Conservation (phyloP, 1,284 basidiomycete genomes). For the Porogramme epimiltina region DNA sequence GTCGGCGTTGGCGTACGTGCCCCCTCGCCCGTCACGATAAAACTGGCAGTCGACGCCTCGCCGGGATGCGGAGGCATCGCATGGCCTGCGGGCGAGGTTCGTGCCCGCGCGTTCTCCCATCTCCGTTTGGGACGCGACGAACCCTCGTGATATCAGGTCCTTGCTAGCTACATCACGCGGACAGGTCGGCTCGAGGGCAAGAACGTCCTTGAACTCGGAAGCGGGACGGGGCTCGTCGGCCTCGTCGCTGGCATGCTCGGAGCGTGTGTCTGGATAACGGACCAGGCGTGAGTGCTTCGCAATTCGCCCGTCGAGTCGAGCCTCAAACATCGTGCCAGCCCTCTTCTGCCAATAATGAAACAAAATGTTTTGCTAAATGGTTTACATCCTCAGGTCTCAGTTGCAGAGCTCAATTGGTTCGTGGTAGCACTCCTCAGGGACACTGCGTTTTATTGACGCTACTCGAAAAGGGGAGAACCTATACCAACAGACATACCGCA, state of each 20-base stretch:
- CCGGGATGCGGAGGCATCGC: conserved; percentile 91
- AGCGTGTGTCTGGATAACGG: conserved; percentile 77
- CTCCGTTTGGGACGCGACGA: conserved; percentile 6
- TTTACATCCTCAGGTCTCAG: conserved; percentile 51
- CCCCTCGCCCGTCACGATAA: conserved; percentile 40
- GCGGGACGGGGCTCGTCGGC: conserved; percentile 90
- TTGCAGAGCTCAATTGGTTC: conserved; percentile 81
- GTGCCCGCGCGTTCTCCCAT: conserved; percentile 29
- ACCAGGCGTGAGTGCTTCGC: conserved; percentile 73
- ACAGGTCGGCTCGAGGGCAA: conserved; percentile 57
- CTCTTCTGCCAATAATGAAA: conserved; percentile 75
- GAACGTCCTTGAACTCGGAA: conserved; percentile 81
- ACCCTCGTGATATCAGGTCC: conserved; percentile 52
- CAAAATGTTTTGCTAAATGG: conserved; percentile 69
- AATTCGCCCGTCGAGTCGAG: conserved; percentile 3
- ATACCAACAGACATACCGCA: conserved; percentile 45
- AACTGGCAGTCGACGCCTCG: conserved; percentile 71
- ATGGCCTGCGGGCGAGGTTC: conserved; percentile 91
- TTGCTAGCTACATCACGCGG: conserved; percentile 72
- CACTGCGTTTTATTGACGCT: conserved; percentile 3
- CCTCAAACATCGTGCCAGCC: conserved; percentile 45
- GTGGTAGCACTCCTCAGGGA: conserved; percentile 17
- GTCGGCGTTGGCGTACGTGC: too few relatives aligned
- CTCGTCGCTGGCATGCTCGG: conserved; percentile 77
- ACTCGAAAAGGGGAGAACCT: conserved; percentile 52